Conservation (phyloP, 1,139 yeast species). For the Debaryomyces coudertii region DNA sequence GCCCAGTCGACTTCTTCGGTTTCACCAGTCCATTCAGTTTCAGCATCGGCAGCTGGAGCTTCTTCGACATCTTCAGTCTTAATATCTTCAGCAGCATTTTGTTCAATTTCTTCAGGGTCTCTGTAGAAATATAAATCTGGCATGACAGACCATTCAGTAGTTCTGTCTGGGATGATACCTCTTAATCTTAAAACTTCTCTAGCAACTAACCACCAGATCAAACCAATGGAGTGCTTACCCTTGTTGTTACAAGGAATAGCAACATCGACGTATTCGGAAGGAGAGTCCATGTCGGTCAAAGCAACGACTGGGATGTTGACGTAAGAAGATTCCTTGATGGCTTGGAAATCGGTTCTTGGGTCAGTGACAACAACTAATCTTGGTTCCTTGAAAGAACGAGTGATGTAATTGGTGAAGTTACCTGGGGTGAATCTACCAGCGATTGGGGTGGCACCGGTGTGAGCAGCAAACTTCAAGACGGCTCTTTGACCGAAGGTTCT, state of each 20-base stretch:
- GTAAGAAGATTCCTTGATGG: constrained; percentile 99
- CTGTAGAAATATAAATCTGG: constrained; percentile 99
- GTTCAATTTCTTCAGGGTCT: constrained; percentile 99
- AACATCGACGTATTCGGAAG: constrained; percentile 98
- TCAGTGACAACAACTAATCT: constrained; percentile 98
- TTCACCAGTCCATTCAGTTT: constrained; percentile 58
- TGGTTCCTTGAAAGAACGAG: constrained; percentile 99
- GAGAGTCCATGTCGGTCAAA: constrained; percentile 97
- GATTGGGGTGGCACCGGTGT: constrained; percentile 99
- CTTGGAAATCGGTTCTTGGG: constrained; percentile 99
- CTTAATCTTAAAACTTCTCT: constrained; percentile 99
- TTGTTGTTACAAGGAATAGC: constrained; percentile 99
- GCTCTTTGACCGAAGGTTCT: constrained; percentile 99
- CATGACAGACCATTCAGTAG: constrained; percentile 98
- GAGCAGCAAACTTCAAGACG: constrained; percentile 98
- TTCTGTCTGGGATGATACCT: constrained; percentile 97
- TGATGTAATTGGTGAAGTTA: constrained; percentile 99
- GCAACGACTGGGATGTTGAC: constrained; percentile 99
- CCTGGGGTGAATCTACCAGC: constrained; percentile 99
- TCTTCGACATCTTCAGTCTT: constrained; percentile 55
- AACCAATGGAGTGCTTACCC: constrained; percentile 99
- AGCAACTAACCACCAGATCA: constrained; percentile 99
- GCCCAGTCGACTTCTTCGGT: constrained; percentile 68
- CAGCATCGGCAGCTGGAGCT: constrained; percentile 54
- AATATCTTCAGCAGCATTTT: constrained; percentile 69